Percentiles rank a stretch among this genome's conserved stretches.
Conservation (phyloP, 202 grass and related monocot species). For the Carex arenaria region DNA sequence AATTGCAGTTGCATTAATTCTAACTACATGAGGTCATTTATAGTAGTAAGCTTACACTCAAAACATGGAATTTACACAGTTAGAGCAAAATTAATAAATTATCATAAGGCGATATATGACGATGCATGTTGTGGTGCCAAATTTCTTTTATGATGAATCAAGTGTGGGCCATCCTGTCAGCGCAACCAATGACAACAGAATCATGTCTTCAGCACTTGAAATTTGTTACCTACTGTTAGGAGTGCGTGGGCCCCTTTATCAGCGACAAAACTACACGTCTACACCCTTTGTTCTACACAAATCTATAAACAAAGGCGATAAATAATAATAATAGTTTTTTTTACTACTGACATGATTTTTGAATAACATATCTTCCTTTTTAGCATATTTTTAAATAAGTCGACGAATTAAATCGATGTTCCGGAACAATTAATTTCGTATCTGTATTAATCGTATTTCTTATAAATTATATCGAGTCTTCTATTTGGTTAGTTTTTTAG, state of each 20-base stretch:
- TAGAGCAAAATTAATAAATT: constrained; percentile 4
- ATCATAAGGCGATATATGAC: neutral
- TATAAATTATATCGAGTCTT: too few relatives aligned
- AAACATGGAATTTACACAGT: neutral
- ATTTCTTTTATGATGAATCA: neutral
- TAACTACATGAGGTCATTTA: neutral
- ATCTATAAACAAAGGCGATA: too few relatives aligned
- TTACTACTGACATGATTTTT: too few relatives aligned
- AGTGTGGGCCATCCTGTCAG: constrained; percentile 18
- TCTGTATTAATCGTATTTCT: too few relatives aligned
- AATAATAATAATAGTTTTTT: too few relatives aligned
- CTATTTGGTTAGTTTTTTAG: too few relatives aligned
- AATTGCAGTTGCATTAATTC: neutral
- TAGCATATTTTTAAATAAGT: too few relatives aligned
- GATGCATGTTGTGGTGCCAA: neutral
- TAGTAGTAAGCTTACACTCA: neutral
- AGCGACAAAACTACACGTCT: neutral
- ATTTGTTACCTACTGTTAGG: neutral
- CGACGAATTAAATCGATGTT: too few relatives aligned
- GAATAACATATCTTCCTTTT: too few relatives aligned
- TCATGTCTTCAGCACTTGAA: neutral
- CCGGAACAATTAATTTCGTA: too few relatives aligned
- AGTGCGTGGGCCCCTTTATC: neutral
- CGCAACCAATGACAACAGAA: constrained; percentile 13
- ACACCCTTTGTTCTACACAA: neutral